Conservation (phyloP, 257 asterid genomes). For the Petunia secreta region DNA sequence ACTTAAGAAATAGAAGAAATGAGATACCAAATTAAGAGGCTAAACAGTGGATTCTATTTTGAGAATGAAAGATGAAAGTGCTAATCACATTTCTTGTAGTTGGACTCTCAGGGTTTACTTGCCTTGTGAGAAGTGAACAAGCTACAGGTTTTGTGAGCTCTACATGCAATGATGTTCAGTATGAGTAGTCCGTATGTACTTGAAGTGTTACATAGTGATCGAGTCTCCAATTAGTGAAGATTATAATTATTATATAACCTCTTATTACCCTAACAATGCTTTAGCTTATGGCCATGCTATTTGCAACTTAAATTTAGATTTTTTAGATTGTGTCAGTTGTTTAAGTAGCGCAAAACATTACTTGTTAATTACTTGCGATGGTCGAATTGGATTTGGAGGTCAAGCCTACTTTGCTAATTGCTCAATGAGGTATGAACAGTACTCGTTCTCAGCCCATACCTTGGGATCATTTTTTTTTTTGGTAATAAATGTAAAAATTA, state of each 20-base stretch:
- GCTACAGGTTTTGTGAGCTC: background rate
- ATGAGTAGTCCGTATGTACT: background rate
- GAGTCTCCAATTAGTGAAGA: no score
- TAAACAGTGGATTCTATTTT: background rate
- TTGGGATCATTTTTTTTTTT: no score
- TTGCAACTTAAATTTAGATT: background rate
- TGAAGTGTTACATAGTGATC: background rate
- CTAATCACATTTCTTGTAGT: background rate
- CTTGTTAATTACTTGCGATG: background rate
- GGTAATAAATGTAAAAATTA: no score
- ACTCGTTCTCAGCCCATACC: background rate
- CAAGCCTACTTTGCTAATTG: constrained; percentile 7
- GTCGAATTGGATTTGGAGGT: constrained; percentile 3
- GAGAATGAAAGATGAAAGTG: background rate
- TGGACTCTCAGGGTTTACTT: background rate
- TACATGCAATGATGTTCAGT: background rate
- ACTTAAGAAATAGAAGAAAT: no score
- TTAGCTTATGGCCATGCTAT: constrained; percentile 9
- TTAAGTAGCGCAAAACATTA: background rate
- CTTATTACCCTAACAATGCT: background rate
- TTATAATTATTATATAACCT: background rate
- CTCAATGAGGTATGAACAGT: constrained; percentile 4
- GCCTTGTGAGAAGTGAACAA: background rate
- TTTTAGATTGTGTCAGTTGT: background rate
- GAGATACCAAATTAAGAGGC: no score